phyloP scores from a whole-genome alignment of 1,139 yeast species.

The Lodderomyces pseudojiufengensis region DNA sequence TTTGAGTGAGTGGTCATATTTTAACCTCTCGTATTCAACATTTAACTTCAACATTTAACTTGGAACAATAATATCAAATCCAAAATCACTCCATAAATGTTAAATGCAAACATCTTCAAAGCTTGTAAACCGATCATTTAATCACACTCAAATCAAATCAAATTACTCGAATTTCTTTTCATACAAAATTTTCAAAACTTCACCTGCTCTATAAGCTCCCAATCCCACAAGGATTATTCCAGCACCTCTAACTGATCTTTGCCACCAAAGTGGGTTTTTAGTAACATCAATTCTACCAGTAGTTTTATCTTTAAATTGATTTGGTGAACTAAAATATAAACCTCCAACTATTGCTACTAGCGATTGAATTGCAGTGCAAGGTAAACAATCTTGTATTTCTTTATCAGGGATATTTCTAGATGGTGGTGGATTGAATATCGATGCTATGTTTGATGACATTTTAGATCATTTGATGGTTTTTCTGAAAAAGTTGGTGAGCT shows the following conservation, averaged over 20 bases:
- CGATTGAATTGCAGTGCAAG: slow-evolving; percentile 42
- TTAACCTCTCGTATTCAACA: too few relatives aligned
- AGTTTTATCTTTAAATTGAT: slow-evolving; percentile 29
- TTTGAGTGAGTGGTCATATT: too few relatives aligned
- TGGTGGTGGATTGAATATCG: slow-evolving; percentile 38
- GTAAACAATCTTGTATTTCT: slow-evolving; percentile 29
- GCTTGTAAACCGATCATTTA: not conserved
- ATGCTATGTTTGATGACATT: slow-evolving; percentile 28
- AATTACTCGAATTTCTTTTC: slow-evolving; percentile 7
- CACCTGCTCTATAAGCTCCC: slow-evolving; percentile 37
- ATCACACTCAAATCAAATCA: not conserved
- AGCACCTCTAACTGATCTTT: slow-evolving; percentile 28
- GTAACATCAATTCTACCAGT: slow-evolving; percentile 30
- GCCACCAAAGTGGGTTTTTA: slow-evolving; percentile 45
- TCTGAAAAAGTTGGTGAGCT: too few relatives aligned
- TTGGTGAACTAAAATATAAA: slow-evolving; percentile 26
- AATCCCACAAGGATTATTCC: slow-evolving; percentile 36
- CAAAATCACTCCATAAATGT: too few relatives aligned
- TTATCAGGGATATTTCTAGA: slow-evolving; percentile 23
- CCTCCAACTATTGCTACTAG: slow-evolving; percentile 35
- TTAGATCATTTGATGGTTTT: not conserved
- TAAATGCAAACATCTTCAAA: too few relatives aligned
- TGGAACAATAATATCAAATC: too few relatives aligned
- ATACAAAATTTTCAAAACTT: slow-evolving; percentile 21
- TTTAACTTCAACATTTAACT: too few relatives aligned